Base-by-base conservation (phyloP, 805 yeast species). In the Yarrowia keelungensis region DNA sequence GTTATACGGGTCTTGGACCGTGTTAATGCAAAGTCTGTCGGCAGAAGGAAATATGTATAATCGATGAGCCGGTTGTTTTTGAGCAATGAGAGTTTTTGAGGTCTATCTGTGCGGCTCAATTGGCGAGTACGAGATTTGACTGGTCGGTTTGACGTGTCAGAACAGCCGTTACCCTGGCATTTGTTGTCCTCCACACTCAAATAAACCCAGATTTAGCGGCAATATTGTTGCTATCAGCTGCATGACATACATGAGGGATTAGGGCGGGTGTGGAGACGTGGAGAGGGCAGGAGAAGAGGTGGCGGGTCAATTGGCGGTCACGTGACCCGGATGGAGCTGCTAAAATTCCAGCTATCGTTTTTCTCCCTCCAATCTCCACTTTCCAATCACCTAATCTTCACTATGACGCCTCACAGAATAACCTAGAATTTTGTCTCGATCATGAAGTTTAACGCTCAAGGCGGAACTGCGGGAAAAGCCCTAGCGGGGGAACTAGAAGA, bases 151-250 rank as follows among this genome's bases (percentile, higher is more conserved):
- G 32, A 26, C 7, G 7, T 26, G 32, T 26, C 32, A 26, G 32
- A 26, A 3, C 7, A 5, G 32, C 32, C 7, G 32, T 26, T 26
- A 26, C 7, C 32, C 32, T 19, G 32, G 7, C 32, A 26, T 5
- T 5, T 5, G 7, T 5, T 5, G 39, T 11, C 39, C 39, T 9
- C 54, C 19, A 5, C 19, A 8, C 22, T 5, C 36, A 4, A 26
- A 26, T 32, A 15, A 50, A 50, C 56, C 56, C 41, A 35, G 36
- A 35, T 50, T 50, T 35, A 50, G 56, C 56, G 56, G 56, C 58
- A 53, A 53, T 53, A 36, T 53, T 53, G 58, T 53, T 53, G 58
- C 58, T 53, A 53, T 53, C 58, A 53, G 58, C 58, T 53, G 58
- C 58, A 53, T 53, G 58, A 12, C 43, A 12, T 11, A 36, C 56